Evolutionary conservation across 139 green algal species (phyloP), one percentile per base, ranked within the genome.

Genomic region (Spirogloea muscicola): DNA sequence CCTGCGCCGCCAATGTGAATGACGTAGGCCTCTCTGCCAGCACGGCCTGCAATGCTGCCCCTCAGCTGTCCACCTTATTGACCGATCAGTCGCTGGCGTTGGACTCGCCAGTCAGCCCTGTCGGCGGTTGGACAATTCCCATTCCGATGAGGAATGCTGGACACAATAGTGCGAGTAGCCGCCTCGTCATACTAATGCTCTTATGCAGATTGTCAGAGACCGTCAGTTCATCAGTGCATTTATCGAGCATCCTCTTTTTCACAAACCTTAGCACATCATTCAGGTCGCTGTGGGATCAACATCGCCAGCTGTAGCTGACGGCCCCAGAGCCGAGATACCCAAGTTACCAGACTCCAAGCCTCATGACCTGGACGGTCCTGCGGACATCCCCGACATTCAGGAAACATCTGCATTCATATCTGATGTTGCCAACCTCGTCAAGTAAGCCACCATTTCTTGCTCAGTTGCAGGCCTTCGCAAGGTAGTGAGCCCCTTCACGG

Each of bases 381-480:
- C 33, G 13, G 29, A 10, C 31, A 38, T 13, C 55, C 9, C 9
- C 46, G 42, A 72, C n/a, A 63, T 62, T 62, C 37, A 72, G 31
- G 63, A 72, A 13, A 62, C 63, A 18, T 76, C 68, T 58, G 39
- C 48, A 36, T 76, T 76, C 68, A 76, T 76, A 27, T 40, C 49
- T 36, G 49, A 68, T 5, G 68, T 76, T 1, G 9, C 68, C 0
- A 76, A 43, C 68, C 42, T 76, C 21, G 49, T 76, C 42, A 76
- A 76, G 68, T 76, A n/a, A 70, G 60, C 34, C 44, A 43, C 3
- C 3, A 6, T 51, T 27, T 49, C 60, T n/a, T 29, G 31, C 4
- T 68, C 37, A 37, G 4, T 51, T 68, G 33, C 49, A 44, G 60
- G 33, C n/a, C 1, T 6, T 31, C 49, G 25, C 29, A 52, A 10